These are phyloP conservation scores for Wickerhamomyces sydowiorum DNA, from an alignment of 805 yeast genomes.

Conservation along the genomic window DNA sequence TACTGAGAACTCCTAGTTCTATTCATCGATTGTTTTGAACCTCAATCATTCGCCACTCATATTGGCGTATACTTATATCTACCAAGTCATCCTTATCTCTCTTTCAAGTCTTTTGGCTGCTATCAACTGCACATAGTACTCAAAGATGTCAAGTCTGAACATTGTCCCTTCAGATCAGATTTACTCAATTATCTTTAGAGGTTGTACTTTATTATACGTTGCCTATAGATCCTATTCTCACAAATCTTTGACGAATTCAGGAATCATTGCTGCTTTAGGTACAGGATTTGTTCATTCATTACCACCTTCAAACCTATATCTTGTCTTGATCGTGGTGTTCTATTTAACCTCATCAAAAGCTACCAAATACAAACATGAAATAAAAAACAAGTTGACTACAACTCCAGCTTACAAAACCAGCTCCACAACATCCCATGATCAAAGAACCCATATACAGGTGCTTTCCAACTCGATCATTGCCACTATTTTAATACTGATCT, in stretches of 20 bases:
- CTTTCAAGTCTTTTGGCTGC: too few relatives aligned
- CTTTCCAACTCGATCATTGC: conserved; percentile 35
- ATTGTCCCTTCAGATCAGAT: not conserved
- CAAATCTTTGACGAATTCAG: conserved; percentile 31
- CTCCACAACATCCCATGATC: conserved; percentile 20
- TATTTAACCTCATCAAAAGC: conserved; percentile 32
- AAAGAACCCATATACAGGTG: conserved; percentile 36
- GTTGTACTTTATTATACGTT: conserved; percentile 5
- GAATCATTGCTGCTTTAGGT: conserved; percentile 29
- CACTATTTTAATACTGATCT: conserved; percentile 25
- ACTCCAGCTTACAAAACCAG: conserved; percentile 10
- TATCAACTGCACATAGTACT: not conserved
- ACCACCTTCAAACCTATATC: conserved; percentile 28
- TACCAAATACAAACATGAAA: conserved; percentile 32
- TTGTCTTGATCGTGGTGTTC: conserved; percentile 29
- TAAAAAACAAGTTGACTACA: conserved; percentile 28
- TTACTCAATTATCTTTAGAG: conserved; percentile 11
- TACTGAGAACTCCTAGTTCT: too few relatives aligned
- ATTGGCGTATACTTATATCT: too few relatives aligned
- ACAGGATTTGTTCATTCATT: conserved; percentile 35
- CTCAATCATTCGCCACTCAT: too few relatives aligned
- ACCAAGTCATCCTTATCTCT: too few relatives aligned
- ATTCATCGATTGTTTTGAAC: too few relatives aligned
- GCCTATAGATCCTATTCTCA: conserved; percentile 25
- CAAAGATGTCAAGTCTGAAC: not conserved